Base-by-base conservation (phyloP, 768 basidiomycete genomes). In the Clathrus columnatus region DNA sequence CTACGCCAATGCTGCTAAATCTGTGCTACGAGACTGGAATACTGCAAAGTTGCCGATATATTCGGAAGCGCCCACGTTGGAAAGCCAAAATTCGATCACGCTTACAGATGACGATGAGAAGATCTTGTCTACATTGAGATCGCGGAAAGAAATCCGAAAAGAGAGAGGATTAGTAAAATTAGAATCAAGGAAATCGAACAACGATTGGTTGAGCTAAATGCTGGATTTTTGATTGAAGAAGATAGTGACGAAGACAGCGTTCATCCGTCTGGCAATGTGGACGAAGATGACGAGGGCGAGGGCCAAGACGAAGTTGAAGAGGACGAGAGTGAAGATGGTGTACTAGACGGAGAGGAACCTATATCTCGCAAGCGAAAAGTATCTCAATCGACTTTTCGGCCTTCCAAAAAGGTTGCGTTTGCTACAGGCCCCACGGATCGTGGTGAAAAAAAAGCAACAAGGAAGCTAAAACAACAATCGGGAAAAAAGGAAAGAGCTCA, bases 1-100 rank as follows among this genome's bases (percentile, higher is more conserved):
- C 66, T 68, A 87, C 49, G 75, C 79, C 2, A 81, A 80, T 42
- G 89, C 92, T 4, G 84, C 87, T 14, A 83, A 87, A 20, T 75
- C 85, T 57, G 75, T 96, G 32, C 75, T 96, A 44, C 82, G 86
- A 8, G 91, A 95, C 70, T 96, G 92, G 92, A 81, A 75, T 57
- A 76, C 74, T 6, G 84, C 85, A 51, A 84, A 79, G 59, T 75
- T 95, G 62, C 77, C 81, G 23, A 79, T 85, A 57, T 93, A 87
- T 70, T 82, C 85, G 5, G 68, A 73, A 48, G 85, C 86, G 0
- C 72, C 77, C 2, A 26, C 5, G 21, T 58, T 54, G 18, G 18
- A 59, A 57, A 42, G 50, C 10, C 7, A 28, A 29, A 42, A 42
- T 32, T 61, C 60, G 26, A 26, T 54, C 28, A 23, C 51, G 53